Base-by-base conservation (phyloP, 805 yeast genomes). In the Saturnispora halmiae region DNA sequence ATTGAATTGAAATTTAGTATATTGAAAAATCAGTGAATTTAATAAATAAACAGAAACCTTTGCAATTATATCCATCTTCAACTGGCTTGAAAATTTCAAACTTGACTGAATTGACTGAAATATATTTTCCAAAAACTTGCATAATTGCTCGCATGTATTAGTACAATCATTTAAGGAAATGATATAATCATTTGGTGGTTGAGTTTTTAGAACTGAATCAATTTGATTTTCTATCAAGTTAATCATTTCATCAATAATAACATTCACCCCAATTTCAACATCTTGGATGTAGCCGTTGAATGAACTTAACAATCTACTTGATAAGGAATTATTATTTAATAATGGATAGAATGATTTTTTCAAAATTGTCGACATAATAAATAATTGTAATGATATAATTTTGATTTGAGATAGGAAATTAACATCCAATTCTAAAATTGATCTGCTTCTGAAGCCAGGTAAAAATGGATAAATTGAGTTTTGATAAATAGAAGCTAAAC, bases 341-440 rank as follows among this genome's bases (percentile, higher is more conserved):
- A 88, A 68, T 0, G 96, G 94, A 30, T 85, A 63, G 14, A 87
- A 72, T 36, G 84, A 78, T 15, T 81, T 77, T 52, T 82, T 80
- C 38, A 82, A 77, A 43, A 85, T 77, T 2, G 82, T 73, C 0
- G 95, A 78, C 1, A 85, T 60, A 38, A 86, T 61, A 47, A 70
- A 75, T 22, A 84, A 58, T 42, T 58, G 60, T 7, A 52, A 31
- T 3, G 52, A 50, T 11, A 58, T 46, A n/a, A 44, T 37, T 26
- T 52, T 51, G 13, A 58, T 38, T 31, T 54, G 53, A 1, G 45
- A 46, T 38, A 57, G 36, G 20, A 53, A 55, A 16, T 37, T 38
- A 20, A 53, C 42, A 38, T 44, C 44, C 3, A 46, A 26, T 8
- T 46, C 38, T 34, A 56, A 56, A 30, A 56, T 53, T 2, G 61